Base-by-base conservation (phyloP, 169 alveolate species). In the Plasmodium malariae region DNA sequence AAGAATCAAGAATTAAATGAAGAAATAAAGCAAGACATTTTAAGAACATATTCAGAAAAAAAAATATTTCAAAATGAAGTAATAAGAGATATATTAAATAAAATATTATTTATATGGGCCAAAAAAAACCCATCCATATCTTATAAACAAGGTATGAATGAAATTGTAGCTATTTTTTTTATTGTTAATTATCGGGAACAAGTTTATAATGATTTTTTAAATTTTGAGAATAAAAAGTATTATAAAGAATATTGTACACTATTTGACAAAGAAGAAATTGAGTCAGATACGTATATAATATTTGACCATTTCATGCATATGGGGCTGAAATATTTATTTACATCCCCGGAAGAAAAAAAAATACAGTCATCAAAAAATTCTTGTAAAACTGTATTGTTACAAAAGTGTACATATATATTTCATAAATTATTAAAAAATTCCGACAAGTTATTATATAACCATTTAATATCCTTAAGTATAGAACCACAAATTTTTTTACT, bases 201-300 rank as follows among this genome's bases (percentile, higher is more conserved):
- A 24, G 32, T 74, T 6, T 6, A 49, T 21, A 62, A 36, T 30
- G 28, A 74, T 24, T 1, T 11, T 11, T 11, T 14, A 28, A 74
- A 49, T 51, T 65, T 5, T n/a, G 83, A 74, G 28, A 51, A 21
- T 37, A 21, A 30, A 60, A 21, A 57, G n/a, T 30, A 59, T 67
- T 67, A 34, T 37, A 74, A 67, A 32, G 76, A 83, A 60, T 74
- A 14, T 28, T 7, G 74, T 26, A 85, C 32, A 28, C 74, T 93
- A 19, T 80, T 80, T 59, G 55, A 72, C 11, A 45, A 34, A 3
- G 72, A 92, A n/a, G 93, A 94, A 54, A 69, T 95, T 0, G 97
- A 95, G 37, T 94, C 97, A n/a, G 97, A 95, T 69, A 92, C 97
- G 1, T 95, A 93, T 36, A 93, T 92, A 9, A 83, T 95, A 74